A percentile compares a stretch with the other conserved stretches of the same genome.
Evolutionary conservation across 2,329 filamentous ascomycete genomes (phyloP).

Genomic region (Pseudogymnoascus verrucosus): DNA sequence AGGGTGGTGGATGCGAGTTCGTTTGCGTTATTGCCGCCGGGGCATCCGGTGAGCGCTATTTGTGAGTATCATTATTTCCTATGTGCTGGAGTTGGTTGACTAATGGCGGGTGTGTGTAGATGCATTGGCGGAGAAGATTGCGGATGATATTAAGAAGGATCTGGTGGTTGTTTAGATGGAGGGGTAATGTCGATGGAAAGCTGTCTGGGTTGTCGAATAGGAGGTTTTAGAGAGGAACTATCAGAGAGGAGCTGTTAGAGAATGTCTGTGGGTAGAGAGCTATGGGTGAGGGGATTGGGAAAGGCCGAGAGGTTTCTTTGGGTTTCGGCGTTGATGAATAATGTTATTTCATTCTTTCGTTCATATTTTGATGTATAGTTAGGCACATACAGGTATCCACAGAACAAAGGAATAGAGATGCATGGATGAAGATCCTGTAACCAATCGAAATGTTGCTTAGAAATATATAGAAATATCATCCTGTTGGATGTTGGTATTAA

Average conservation of each 20-base stretch:
- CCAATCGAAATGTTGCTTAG: background rate
- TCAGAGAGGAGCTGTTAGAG: background rate
- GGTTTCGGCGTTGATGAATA: background rate
- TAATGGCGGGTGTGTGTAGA: conserved; percentile 21
- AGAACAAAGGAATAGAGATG: background rate
- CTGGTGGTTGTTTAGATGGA: background rate
- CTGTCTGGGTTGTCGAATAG: background rate
- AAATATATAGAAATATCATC: background rate
- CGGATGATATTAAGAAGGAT: conserved; percentile 21
- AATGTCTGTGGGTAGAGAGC: background rate
- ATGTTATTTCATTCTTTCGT: background rate
- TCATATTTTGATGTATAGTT: background rate
- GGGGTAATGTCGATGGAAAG: background rate
- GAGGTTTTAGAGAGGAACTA: background rate
- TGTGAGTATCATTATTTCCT: conserved; percentile 24
- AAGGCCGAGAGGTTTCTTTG: background rate
- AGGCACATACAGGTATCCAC: background rate
- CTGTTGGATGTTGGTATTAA: background rate
- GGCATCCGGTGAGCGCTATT: conserved; percentile 34
- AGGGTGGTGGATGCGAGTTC: conserved; percentile 15
- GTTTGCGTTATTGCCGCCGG: conserved; percentile 27
- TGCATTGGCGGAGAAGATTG: conserved; percentile 37
- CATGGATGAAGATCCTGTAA: background rate
- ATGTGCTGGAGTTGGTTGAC: background rate
- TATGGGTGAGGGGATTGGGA: background rate